A percentile compares a stretch with the other conserved stretches of the same genome.
phyloP scores from a whole-genome alignment of 345 rosid genomes.

The Geranium brycei region DNA sequence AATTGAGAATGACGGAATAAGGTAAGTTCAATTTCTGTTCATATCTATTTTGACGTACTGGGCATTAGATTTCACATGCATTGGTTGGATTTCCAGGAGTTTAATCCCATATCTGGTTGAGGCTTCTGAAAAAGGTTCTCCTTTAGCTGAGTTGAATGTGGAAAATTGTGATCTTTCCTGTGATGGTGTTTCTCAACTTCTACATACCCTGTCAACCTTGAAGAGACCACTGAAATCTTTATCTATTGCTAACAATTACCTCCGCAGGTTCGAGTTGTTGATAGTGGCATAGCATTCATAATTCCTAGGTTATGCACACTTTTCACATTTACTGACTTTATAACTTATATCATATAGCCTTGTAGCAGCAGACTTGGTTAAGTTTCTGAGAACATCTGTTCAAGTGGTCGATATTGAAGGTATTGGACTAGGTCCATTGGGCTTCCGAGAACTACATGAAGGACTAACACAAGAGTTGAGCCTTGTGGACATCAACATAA shows the following conservation, averaged over 20 bases:
- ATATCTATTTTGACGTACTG: slow-evolving; percentile 1
- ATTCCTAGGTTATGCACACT: background rate
- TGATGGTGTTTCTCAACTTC: slow-evolving; percentile 43
- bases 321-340: slow-evolving; percentile 8
- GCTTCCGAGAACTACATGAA: slow-evolving; percentile 47
- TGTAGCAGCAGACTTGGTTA: slow-evolving; percentile 48
- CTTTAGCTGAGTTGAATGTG: slow-evolving; percentile 44
- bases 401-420: slow-evolving; percentile 54
- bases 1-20: slow-evolving; percentile 59
- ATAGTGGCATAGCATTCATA: background rate
- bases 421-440: slow-evolving; percentile 63
- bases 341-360: slow-evolving; percentile 28
- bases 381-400: slow-evolving; percentile 27
- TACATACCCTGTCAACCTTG: slow-evolving; percentile 37
- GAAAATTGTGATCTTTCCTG: slow-evolving; percentile 70
- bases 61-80: slow-evolving; percentile 15
- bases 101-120: slow-evolving; percentile 50
- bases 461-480: slow-evolving; percentile 23
- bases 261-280: slow-evolving; percentile 42
- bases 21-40: slow-evolving; percentile 31
- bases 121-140: slow-evolving; percentile 30
- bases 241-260: slow-evolving; percentile 66
- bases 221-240: slow-evolving; percentile 39
- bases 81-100: slow-evolving; percentile 34
- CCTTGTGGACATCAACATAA: slow-evolving; percentile 53